Conservation (phyloP, 2,329 filamentous ascomycete species). For the Fusarium floridanum region DNA sequence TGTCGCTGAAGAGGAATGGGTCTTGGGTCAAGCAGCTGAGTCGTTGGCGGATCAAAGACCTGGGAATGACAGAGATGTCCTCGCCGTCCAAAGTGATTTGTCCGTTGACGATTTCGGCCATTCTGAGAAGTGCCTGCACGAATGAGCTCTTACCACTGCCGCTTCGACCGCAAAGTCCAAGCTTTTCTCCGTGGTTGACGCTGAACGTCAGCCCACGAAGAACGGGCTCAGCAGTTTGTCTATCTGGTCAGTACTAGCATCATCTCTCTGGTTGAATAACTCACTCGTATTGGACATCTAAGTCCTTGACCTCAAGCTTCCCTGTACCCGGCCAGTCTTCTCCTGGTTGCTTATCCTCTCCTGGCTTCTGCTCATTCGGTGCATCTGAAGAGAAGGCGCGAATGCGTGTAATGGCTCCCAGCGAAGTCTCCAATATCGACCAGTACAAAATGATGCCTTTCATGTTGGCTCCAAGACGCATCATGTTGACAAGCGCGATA, state of each 20-base stretch:
- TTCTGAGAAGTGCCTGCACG: conserved; percentile 60
- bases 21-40: conserved; percentile 67
- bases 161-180: conserved; percentile 61
- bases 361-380: conserved; percentile 38
- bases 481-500: conserved; percentile 54
- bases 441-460: conserved; percentile 47
- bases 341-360: conserved; percentile 28
- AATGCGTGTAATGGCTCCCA: conserved; percentile 49
- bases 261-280: neutral
- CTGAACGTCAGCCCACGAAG: conserved; percentile 49
- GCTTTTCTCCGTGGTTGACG: conserved; percentile 52
- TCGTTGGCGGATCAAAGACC: conserved; percentile 45
- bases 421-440: conserved; percentile 48
- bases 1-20: conserved; percentile 63
- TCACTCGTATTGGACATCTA: conserved; percentile 48
- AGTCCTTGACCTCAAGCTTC: conserved; percentile 37
- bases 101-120: conserved; percentile 60
- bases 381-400: conserved; percentile 45
- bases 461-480: conserved; percentile 45
- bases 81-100: conserved; percentile 61
- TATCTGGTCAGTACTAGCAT: neutral
- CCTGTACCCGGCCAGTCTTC: conserved; percentile 43
- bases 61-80: conserved; percentile 50
- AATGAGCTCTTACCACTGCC: conserved; percentile 56
- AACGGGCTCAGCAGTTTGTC: conserved; percentile 41